Percentiles rank a stretch among this genome's conserved stretches.
phyloP scores from a whole-genome alignment of 768 basidiomycete species.

The Collybia sordida region DNA sequence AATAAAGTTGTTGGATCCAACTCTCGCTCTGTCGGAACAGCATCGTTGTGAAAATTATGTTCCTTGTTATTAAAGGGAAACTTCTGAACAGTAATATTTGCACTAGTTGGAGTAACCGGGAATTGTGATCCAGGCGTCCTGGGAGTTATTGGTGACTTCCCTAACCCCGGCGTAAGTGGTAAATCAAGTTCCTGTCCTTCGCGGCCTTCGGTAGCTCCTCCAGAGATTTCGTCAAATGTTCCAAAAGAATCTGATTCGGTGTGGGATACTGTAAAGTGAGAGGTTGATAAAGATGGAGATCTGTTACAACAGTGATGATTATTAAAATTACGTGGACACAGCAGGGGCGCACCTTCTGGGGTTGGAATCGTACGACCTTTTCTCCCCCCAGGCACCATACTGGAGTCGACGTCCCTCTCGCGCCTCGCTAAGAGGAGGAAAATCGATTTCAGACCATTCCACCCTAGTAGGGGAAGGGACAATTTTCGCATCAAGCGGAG shows the following conservation, averaged over 20 bases:
- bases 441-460: conserved; percentile 34
- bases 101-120: conserved; percentile 48
- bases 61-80: conserved; percentile 23
- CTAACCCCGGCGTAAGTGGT: conserved; percentile 44
- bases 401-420: conserved; percentile 21
- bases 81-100: conserved; percentile 31
- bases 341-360: too few relatives aligned
- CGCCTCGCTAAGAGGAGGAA: conserved; percentile 32
- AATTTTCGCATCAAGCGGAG: background rate
- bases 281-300: conserved; percentile 13
- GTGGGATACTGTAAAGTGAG: conserved; percentile 10
- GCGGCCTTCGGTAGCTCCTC: conserved; percentile 8
- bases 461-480: conserved; percentile 5
- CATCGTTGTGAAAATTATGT: conserved; percentile 14
- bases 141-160: conserved; percentile 48
- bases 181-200: conserved; percentile 39
- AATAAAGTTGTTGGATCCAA: conserved; percentile 72
- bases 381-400: conserved; percentile 25
- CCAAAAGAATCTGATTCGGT: conserved; percentile 1
- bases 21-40: conserved; percentile 30
- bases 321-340: too few relatives aligned
- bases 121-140: conserved; percentile 47
- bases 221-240: conserved; percentile 1
- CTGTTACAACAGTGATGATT: background rate
- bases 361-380: background rate